Conservation (phyloP, 176 grass and related monocot species). For the Triticum turgidum region DNA sequence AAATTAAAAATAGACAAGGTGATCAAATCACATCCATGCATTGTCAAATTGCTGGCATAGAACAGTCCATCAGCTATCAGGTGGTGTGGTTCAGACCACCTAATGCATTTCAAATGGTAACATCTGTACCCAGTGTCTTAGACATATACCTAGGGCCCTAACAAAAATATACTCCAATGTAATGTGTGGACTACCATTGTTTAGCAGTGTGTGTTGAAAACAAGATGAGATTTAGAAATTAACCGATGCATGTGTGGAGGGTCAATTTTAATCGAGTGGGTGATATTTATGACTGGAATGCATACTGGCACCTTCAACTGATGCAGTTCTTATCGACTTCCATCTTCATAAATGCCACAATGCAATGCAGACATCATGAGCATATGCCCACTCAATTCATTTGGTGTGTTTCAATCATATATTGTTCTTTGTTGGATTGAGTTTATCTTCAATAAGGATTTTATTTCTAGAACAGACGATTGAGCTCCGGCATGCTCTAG, state of each 20-base stretch:
- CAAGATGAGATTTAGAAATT: neutral
- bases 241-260: no score
- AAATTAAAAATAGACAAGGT: neutral
- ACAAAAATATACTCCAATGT: neutral
- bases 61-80: neutral
- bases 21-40: neutral
- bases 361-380: neutral
- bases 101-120: neutral
- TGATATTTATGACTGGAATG: neutral
- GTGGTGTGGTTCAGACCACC: neutral
- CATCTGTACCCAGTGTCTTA: neutral
- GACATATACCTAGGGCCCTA: neutral
- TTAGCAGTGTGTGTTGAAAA: neutral
- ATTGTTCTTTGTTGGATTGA: neutral
- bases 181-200: neutral
- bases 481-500: neutral
- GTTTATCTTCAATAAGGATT: neutral
- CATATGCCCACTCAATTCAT: neutral
- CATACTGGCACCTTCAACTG: neutral
- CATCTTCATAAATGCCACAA: neutral
- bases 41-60: neutral
- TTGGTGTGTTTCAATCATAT: neutral
- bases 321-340: neutral
- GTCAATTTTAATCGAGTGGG: no score
- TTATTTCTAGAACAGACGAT: constrained; percentile 19